These are phyloP conservation scores for Agarophyton chilense DNA, from an alignment of 23 red algal genomes.

Conservation along the genomic window DNA sequence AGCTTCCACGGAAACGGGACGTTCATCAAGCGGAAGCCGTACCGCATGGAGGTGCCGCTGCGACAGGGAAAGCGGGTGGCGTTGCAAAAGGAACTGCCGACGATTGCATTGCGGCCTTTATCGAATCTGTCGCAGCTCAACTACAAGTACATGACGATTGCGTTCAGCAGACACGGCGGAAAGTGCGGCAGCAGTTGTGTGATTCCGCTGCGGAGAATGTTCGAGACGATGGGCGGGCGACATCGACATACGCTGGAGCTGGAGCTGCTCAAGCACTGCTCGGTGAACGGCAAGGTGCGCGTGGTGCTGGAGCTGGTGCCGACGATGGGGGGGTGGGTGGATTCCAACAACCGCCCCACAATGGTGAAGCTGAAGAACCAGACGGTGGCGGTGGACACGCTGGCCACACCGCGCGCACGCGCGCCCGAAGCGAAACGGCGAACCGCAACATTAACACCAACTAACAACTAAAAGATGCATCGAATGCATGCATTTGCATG, in stretches of 20 bases:
- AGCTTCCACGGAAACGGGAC: constrained; percentile 53
- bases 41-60: constrained; percentile 35
- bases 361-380: not conserved
- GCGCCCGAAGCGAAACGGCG: not conserved
- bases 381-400: not conserved
- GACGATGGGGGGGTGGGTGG: constrained; percentile 16
- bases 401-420: not conserved
- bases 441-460: too few species aligned
- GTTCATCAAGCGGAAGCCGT: constrained; percentile 51
- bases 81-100: constrained; percentile 30
- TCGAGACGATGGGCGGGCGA: not conserved
- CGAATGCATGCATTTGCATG: too few species aligned
- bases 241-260: not conserved
- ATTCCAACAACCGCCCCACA: constrained; percentile 5
- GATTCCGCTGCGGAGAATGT: constrained; percentile 2
- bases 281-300: constrained; percentile 5
- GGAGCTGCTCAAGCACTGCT: constrained; percentile 18
- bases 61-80: constrained; percentile 26
- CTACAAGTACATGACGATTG: constrained; percentile 64
- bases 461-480: too few species aligned
- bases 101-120: constrained; percentile 46
- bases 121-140: constrained; percentile 6
- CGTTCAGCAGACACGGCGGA: constrained; percentile 23
- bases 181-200: constrained; percentile 38
- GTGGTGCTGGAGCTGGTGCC: constrained; percentile 43